phyloP scores from a whole-genome alignment of 78 protist genomes.

The Dictyostelium brefeldianum region DNA sequence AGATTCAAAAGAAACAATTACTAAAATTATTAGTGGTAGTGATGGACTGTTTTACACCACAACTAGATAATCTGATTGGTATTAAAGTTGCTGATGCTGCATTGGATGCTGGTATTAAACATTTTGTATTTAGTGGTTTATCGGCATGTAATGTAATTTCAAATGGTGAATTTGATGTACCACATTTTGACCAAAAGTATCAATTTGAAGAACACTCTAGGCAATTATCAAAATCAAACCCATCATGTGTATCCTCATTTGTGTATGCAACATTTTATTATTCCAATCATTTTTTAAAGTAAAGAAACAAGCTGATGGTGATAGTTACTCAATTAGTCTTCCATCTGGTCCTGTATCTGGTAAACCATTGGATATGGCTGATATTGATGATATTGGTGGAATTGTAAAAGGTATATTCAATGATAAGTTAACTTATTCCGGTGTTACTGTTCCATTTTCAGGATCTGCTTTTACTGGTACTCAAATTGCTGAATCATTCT shows the following conservation, averaged over 20 bases:
- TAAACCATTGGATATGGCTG: constrained; percentile 14
- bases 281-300: background rate
- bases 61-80: background rate
- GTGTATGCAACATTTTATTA: constrained; percentile 22
- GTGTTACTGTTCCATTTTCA: constrained; percentile 19
- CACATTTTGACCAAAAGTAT: constrained; percentile 25
- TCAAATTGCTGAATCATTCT: background rate
- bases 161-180: background rate
- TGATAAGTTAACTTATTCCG: background rate
- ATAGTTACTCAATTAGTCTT: background rate
- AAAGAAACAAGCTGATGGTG: background rate
- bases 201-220: background rate
- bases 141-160: background rate
- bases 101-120: background rate
- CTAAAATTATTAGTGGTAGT: constrained; percentile 10
- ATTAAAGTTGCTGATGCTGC: constrained; percentile 43
- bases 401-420: background rate
- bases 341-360: constrained; percentile 10
- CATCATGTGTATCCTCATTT: background rate
- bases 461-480: background rate
- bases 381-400: constrained; percentile 13
- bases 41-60: background rate
- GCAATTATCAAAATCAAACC: background rate
- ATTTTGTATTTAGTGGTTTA: constrained; percentile 32
- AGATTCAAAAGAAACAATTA: background rate